phyloP scores from a whole-genome alignment of 441 rosid genomes.

The Capsella rubella region DNA sequence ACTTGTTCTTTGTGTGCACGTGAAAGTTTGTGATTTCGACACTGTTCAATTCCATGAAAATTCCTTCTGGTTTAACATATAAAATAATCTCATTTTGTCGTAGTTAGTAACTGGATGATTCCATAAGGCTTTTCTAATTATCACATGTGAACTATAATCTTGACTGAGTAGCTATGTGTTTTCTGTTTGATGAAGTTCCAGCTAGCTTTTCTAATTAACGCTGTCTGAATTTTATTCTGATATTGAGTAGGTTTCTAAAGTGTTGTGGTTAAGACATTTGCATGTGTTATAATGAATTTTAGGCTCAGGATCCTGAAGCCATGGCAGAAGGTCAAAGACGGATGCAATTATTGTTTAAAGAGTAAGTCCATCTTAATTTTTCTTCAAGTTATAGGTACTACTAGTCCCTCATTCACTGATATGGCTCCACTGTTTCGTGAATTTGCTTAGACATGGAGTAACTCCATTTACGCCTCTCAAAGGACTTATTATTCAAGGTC shows the following conservation, averaged over 20 bases:
- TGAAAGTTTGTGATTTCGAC: slow-evolving; percentile 17
- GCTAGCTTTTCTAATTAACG: slow-evolving; percentile 3
- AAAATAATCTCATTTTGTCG: neutral
- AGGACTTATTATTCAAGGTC: slow-evolving; percentile 60
- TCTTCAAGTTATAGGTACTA: slow-evolving; percentile 3
- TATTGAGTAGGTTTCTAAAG: slow-evolving; percentile 10
- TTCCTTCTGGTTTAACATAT: neutral
- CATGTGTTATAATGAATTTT: slow-evolving; percentile 22
- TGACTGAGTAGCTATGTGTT: slow-evolving; percentile 12
- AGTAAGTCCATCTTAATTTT: slow-evolving; percentile 43
- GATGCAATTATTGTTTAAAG: slow-evolving; percentile 51
- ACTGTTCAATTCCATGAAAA: neutral
- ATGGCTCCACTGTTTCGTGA: slow-evolving; percentile 23
- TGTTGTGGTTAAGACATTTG: slow-evolving; percentile 21
- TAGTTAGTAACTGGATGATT: neutral
- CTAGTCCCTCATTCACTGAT: slow-evolving; percentile 23
- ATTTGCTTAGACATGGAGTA: slow-evolving; percentile 50
- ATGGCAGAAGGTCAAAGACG: slow-evolving; percentile 51
- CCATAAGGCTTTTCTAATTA: slow-evolving; percentile 1
- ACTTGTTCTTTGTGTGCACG: slow-evolving; percentile 16
- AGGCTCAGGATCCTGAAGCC: slow-evolving; percentile 53
- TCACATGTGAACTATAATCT: slow-evolving; percentile 10
- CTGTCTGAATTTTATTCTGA: slow-evolving; percentile 19
- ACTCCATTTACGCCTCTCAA: slow-evolving; percentile 58
- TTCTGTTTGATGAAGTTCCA: slow-evolving; percentile 23